Conservation (phyloP, 2,329 filamentous ascomycete genomes). For the Drechslerella dactyloides region DNA sequence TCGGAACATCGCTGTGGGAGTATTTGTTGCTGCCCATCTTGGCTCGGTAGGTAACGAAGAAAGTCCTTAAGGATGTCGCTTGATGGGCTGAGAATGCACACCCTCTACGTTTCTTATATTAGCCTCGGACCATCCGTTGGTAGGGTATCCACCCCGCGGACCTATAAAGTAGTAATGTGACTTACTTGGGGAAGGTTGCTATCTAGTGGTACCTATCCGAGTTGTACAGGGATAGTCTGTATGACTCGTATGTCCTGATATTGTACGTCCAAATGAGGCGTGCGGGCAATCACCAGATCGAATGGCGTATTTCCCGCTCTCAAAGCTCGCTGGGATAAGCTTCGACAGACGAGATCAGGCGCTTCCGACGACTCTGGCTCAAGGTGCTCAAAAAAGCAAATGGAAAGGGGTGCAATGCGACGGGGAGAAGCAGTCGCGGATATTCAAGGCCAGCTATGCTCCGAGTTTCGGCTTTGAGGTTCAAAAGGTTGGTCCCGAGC, state of each 20-base stretch:
- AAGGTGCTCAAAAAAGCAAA: slow-evolving; percentile 17
- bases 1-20: slow-evolving; percentile 40
- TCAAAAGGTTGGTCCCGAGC: neutral
- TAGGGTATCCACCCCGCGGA: no score
- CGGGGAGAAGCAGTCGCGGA: slow-evolving; percentile 6
- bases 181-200: slow-evolving; percentile 20
- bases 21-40: slow-evolving; percentile 45
- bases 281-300: neutral
- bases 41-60: slow-evolving; percentile 15
- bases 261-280: slow-evolving; percentile 13
- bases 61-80: neutral
- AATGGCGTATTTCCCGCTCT: neutral
- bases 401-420: slow-evolving; percentile 1
- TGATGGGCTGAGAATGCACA: slow-evolving; percentile 5
- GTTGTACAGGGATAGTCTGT: neutral
- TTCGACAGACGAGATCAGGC: slow-evolving; percentile 13
- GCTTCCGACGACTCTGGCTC: slow-evolving; percentile 9
- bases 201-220: neutral
- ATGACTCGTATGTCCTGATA: slow-evolving; percentile 12
- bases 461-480: slow-evolving; percentile 17
- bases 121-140: no score
- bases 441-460: slow-evolving; percentile 5
- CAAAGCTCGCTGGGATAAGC: neutral
- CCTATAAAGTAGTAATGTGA: neutral
- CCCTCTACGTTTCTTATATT: slow-evolving; percentile 11